Conservation (phyloP, 768 basidiomycete species). For the Bullera alba region DNA sequence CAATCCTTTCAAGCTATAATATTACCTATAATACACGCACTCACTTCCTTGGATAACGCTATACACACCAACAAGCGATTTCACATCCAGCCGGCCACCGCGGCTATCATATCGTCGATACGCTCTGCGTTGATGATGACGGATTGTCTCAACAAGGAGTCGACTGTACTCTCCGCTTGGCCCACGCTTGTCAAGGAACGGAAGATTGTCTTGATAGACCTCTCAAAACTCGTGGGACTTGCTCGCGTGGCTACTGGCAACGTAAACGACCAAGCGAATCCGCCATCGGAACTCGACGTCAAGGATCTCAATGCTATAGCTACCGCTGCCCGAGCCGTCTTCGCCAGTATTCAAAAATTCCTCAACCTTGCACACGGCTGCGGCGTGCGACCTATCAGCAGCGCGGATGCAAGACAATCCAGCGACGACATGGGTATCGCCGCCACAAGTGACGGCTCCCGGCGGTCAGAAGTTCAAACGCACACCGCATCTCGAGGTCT, state of each 20-base stretch:
- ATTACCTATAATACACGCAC: conserved; percentile 73
- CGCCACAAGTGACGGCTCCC: too few species aligned
- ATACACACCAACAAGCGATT: conserved; percentile 66
- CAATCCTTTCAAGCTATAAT: conserved; percentile 68
- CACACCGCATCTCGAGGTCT: not conserved
- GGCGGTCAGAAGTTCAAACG: not conserved
- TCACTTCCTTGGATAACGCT: conserved; percentile 77
- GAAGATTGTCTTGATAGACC: conserved; percentile 68
- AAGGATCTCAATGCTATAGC: not conserved
- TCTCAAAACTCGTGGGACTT: conserved; percentile 66
- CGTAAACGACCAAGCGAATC: not conserved
- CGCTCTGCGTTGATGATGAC: conserved; percentile 75
- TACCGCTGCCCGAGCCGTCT: conserved; percentile 54
- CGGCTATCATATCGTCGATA: conserved; percentile 89
- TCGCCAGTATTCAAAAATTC: conserved; percentile 71
- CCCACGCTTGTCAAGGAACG: conserved; percentile 67
- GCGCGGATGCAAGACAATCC: not conserved
- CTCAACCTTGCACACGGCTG: conserved; percentile 49
- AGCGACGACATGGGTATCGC: not conserved
- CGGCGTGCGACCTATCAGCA: conserved; percentile 42
- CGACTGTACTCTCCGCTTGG: conserved; percentile 61
- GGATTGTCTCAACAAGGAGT: conserved; percentile 76
- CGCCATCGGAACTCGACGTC: not conserved
- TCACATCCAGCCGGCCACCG: conserved; percentile 90
- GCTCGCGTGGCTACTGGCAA: conserved; percentile 28